phyloP scores from a whole-genome alignment of 495 filamentous ascomycete genomes.

The Aspergillus sclerotiicarbonarius region DNA sequence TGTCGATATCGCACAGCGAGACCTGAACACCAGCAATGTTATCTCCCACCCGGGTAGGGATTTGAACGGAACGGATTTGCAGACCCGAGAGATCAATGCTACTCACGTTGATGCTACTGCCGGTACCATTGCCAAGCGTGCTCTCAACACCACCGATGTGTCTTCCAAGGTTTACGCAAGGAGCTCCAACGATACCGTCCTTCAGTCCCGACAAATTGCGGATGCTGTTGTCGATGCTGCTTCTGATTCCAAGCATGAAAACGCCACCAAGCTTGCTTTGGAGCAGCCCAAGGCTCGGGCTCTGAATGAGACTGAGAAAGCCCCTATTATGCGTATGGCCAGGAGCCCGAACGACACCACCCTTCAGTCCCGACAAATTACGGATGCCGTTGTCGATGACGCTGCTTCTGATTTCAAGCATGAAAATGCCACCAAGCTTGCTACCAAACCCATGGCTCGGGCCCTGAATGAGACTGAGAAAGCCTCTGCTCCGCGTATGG shows the following conservation, averaged over 20 bases:
- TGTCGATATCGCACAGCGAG: neutral
- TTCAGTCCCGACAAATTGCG: neutral
- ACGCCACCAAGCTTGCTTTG: slow-evolving; percentile 9
- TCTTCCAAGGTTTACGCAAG: slow-evolving; percentile 7
- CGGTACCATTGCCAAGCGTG: neutral
- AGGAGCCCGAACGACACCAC: slow-evolving; percentile 15
- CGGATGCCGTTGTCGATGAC: neutral
- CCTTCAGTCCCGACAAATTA: neutral
- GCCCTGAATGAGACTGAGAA: too few species aligned
- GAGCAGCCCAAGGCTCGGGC: neutral
- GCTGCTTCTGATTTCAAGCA: neutral
- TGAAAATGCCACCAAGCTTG: slow-evolving; percentile 12
- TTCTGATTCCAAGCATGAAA: neutral
- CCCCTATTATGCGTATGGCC: neutral
- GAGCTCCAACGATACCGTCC: slow-evolving; percentile 10
- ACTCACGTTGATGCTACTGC: neutral
- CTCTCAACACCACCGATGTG: neutral
- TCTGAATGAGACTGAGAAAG: too few species aligned
- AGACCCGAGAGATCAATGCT: neutral
- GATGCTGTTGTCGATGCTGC: neutral
- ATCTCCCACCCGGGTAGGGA: too few species aligned
- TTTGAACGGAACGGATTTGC: neutral
- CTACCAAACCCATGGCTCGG: neutral
- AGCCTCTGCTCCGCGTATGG: neutral
- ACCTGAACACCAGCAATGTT: neutral